Percentiles rank a stretch among this genome's conserved stretches.
Conservation (phyloP, 768 basidiomycete genomes). For the Crassisporium funariophilum region DNA sequence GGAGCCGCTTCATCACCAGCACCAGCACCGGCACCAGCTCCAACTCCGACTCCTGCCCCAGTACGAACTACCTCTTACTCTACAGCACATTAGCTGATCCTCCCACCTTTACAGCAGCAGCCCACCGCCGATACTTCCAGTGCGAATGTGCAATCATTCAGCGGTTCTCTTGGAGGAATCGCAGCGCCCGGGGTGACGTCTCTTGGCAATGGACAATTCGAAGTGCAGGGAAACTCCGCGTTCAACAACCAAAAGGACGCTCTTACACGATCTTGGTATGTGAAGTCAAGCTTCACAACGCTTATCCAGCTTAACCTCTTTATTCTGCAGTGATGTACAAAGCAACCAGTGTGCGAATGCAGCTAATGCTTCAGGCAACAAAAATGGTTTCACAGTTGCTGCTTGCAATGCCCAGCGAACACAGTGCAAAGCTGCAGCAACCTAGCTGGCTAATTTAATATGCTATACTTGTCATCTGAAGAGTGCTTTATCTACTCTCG, state of each 20-base stretch:
- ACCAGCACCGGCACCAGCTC: slow-evolving; percentile 10
- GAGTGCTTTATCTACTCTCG: no score
- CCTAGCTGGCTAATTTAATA: slow-evolving; percentile 6
- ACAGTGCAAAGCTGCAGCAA: slow-evolving; percentile 36
- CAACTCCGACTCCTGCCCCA: no score
- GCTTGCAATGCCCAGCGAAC: slow-evolving; percentile 49
- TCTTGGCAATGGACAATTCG: slow-evolving; percentile 44
- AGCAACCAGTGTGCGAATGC: slow-evolving; percentile 61
- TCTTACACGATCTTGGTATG: slow-evolving; percentile 49
- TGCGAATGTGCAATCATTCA: slow-evolving; percentile 52
- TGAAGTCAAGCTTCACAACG: background rate
- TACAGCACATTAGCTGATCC: no score
- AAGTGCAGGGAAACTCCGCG: slow-evolving; percentile 46
- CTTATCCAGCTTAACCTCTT: background rate
- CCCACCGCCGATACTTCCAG: slow-evolving; percentile 13
- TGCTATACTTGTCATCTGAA: no score
- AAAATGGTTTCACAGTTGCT: slow-evolving; percentile 46
- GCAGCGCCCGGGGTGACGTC: slow-evolving; percentile 46
- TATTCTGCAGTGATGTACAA: slow-evolving; percentile 51
- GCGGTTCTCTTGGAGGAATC: slow-evolving; percentile 48
- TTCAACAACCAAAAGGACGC: slow-evolving; percentile 51
- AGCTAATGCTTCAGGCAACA: slow-evolving; percentile 52
- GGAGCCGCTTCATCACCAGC: slow-evolving; percentile 10
- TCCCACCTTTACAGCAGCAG: no score
- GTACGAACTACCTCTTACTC: no score